Evolutionary conservation across 2,329 filamentous ascomycete species (phyloP).

Genomic region (Cylindrodendrum hubeiense): DNA sequence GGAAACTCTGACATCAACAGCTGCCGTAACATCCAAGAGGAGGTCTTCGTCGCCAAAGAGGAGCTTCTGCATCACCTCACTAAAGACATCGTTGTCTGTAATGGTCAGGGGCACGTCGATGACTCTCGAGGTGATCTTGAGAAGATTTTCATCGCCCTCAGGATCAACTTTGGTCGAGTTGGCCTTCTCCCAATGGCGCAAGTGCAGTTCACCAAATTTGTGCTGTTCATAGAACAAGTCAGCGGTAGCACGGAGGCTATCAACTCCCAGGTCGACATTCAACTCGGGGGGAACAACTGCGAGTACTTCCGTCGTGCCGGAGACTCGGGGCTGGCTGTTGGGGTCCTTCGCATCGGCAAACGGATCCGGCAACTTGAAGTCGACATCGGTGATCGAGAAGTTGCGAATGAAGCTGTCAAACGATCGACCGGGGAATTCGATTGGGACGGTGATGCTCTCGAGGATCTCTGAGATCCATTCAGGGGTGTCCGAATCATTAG

Average conservation of each 20-base stretch:
- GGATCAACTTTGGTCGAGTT: constrained; percentile 78
- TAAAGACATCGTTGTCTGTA: constrained; percentile 83
- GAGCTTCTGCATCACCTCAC: constrained; percentile 82
- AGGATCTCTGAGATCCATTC: constrained; percentile 86
- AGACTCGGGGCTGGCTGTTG: constrained; percentile 81
- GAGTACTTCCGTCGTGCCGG: constrained; percentile 83
- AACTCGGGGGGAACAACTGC: constrained; percentile 86
- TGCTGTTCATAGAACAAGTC: constrained; percentile 83
- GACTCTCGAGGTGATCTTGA: constrained; percentile 83
- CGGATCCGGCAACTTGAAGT: constrained; percentile 87
- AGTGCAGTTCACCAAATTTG: constrained; percentile 84
- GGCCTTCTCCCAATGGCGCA: constrained; percentile 86
- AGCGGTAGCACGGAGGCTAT: constrained; percentile 79
- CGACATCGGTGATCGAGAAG: constrained; percentile 86
- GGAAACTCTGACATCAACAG: constrained; percentile 84
- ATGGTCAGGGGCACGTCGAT: constrained; percentile 85
- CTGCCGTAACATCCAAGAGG: constrained; percentile 80
- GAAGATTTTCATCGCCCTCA: constrained; percentile 67
- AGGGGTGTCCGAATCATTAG: constrained; percentile 76
- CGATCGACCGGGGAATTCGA: constrained; percentile 85
- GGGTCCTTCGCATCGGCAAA: constrained; percentile 81
- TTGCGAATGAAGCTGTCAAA: constrained; percentile 89
- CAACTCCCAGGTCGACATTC: constrained; percentile 86
- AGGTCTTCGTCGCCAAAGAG: constrained; percentile 80
- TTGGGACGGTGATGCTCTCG: constrained; percentile 83